Conservation (phyloP, 2,329 filamentous ascomycete species). For the Ophiostoma australiae region DNA sequence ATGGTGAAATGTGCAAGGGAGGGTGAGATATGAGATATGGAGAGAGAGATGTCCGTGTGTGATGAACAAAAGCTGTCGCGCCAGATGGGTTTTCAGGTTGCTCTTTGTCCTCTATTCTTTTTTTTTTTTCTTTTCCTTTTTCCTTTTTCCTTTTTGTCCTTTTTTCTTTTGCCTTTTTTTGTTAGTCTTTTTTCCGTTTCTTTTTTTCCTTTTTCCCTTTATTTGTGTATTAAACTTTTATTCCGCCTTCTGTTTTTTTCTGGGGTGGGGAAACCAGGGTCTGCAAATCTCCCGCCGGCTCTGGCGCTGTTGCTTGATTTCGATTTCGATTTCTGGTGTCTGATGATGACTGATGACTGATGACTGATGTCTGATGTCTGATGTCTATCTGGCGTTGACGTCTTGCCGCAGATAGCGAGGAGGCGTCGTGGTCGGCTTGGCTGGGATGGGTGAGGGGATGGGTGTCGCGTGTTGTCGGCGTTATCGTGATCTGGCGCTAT, state of each 20-base stretch:
- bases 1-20: background rate
- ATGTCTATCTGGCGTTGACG: background rate
- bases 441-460: background rate
- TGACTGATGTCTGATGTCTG: background rate
- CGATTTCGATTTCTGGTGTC: background rate
- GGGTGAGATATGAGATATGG: background rate
- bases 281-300: slow-evolving; percentile 15
- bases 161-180: background rate
- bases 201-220: background rate
- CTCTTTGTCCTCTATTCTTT: background rate
- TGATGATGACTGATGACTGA: background rate
- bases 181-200: background rate
- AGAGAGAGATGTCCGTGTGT: no score
- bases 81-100: background rate
- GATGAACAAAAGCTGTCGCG: background rate
- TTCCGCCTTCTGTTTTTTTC: slow-evolving; percentile 4
- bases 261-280: slow-evolving; percentile 13
- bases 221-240: background rate
- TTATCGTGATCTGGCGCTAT: background rate
- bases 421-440: background rate
- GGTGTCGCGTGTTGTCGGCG: background rate
- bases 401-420: background rate
- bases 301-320: background rate
- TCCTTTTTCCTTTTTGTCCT: background rate
- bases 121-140: background rate